Evolutionary conservation across 2,329 filamentous ascomycete species (phyloP).

Genomic region (Aspergillus latus): DNA sequence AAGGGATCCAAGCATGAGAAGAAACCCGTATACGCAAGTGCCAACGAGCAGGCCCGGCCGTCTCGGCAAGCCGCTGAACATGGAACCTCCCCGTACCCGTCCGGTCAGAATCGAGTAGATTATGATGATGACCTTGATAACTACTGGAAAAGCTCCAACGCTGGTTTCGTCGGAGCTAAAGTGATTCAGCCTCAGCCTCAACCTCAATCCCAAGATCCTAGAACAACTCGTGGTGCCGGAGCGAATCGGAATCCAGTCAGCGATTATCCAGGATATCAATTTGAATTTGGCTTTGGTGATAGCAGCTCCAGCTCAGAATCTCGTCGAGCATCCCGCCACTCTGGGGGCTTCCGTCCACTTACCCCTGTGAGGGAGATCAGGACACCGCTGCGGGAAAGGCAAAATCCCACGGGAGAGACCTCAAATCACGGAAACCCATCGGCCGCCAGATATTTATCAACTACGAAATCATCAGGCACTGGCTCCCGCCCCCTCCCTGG

Average conservation of each 20-base stretch:
- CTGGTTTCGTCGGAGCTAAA: slow-evolving; percentile 10
- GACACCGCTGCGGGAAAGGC: slow-evolving; percentile 19
- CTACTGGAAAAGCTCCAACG: slow-evolving; percentile 16
- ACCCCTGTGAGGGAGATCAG: slow-evolving; percentile 25
- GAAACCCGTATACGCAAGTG: slow-evolving; percentile 15
- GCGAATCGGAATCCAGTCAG: slow-evolving; percentile 10
- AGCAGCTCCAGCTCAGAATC: slow-evolving; percentile 15
- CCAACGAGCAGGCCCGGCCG: slow-evolving; percentile 10
- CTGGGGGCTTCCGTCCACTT: slow-evolving; percentile 21
- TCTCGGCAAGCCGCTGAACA: slow-evolving; percentile 11
- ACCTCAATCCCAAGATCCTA: slow-evolving; percentile 11
- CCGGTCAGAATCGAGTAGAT: slow-evolving; percentile 1
- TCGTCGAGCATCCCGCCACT: slow-evolving; percentile 22
- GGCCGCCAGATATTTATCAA: slow-evolving; percentile 22
- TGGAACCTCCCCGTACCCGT: slow-evolving; percentile 2
- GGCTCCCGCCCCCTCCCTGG: neutral
- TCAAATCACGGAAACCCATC: slow-evolving; percentile 4
- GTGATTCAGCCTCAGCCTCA: slow-evolving; percentile 10
- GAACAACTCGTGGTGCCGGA: slow-evolving; percentile 11
- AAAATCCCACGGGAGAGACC: slow-evolving; percentile 7
- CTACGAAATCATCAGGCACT: neutral
- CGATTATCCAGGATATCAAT: slow-evolving; percentile 20
- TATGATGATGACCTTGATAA: slow-evolving; percentile 18
- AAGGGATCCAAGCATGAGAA: slow-evolving; percentile 14
- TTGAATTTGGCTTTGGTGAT: slow-evolving; percentile 29